Evolutionary conservation across 2,329 filamentous ascomycete genomes (phyloP), one percentile per base, ranked within the genome.

Genomic region (Acephala macrosclerotiorum): DNA sequence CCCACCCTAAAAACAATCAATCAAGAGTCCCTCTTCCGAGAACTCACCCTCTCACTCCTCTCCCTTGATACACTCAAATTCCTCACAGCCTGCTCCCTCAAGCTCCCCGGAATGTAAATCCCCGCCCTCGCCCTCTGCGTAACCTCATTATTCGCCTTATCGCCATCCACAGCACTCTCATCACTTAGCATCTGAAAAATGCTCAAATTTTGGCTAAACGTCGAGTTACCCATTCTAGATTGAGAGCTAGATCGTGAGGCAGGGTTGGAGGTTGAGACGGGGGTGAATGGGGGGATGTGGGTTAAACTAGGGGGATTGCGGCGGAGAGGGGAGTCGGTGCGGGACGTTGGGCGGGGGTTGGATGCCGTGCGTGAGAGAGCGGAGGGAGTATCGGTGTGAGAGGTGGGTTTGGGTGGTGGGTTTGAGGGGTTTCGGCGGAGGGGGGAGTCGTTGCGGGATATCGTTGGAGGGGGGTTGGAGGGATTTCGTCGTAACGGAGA

Each of bases 11-110:
- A n/a, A n/a, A n/a, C n/a, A n/a, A n/a, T n/a, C n/a, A n/a, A 33
- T 33, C 9, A 33, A 4, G 29, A 33, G 29, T 42, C 38, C 38
- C 51, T 56, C 51, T 14, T 12, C 38, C 38, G 5, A 14, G 3
- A 3, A 14, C 4, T 14, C 38, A 3, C 38, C 38, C 38, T 42
- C 45, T 18, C 45, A 4, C 38, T 47, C 18, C 49, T 53, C 18
- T 63, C 57, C 38, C 68, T 58, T 59, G 66, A 66, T 33, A 22
- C 61, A 63, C 64, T 70, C n/a, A 65, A 60, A 61, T 58, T 67
- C 58, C 68, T 63, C 1, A 70, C 66, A 61, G 68, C 68, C 58
- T 68, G 61, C 22, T 70, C 68, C 36, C 68, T 64, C 62, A 70
- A 58, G 61, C 66, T 68, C 2, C 68, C 64, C 4, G 68, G 66